These are phyloP conservation scores for Diaporthe vaccinii DNA, from an alignment of 2,329 filamentous ascomycete genomes.

Conservation along the genomic window DNA sequence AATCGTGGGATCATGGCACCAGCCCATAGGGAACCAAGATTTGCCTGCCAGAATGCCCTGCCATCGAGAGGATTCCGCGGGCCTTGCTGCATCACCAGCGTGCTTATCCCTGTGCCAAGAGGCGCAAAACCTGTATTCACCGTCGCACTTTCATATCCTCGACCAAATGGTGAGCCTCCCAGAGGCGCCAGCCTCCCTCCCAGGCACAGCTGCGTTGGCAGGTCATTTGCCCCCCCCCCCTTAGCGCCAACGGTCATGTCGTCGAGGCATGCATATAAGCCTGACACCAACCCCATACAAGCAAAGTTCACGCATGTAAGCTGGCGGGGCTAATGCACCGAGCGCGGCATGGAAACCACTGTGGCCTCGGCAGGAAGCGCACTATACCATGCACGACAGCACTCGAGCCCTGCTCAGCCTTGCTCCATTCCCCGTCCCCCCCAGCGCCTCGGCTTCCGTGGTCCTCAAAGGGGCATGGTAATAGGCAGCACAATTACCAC, in stretches of 20 bases:
- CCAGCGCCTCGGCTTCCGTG: not conserved
- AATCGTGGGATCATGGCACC: not conserved
- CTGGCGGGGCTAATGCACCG: slow-evolving; percentile 19
- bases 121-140: slow-evolving; percentile 13
- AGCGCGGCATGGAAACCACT: slow-evolving; percentile 24
- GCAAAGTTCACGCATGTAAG: not conserved
- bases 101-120: slow-evolving; percentile 23
- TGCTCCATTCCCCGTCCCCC: not conserved
- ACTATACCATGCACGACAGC: no score
- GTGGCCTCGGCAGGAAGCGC: no score
- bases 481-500: slow-evolving; percentile 16
- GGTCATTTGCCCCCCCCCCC: slow-evolving; percentile 4
- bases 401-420: slow-evolving; percentile 16
- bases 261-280: slow-evolving; percentile 20
- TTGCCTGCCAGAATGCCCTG: slow-evolving; percentile 18
- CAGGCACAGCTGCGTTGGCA: not conserved
- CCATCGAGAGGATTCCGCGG: slow-evolving; percentile 16
- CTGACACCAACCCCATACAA: slow-evolving; percentile 10
- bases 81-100: not conserved
- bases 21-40: not conserved
- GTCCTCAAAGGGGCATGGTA: not conserved
- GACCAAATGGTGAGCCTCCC: slow-evolving; percentile 23
- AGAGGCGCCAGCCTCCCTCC: slow-evolving; percentile 9
- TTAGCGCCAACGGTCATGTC: slow-evolving; percentile 8
- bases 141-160: slow-evolving; percentile 3